These are phyloP conservation scores for Hygrophorus russula DNA, from an alignment of 768 basidiomycete genomes.

Conservation along the genomic window DNA sequence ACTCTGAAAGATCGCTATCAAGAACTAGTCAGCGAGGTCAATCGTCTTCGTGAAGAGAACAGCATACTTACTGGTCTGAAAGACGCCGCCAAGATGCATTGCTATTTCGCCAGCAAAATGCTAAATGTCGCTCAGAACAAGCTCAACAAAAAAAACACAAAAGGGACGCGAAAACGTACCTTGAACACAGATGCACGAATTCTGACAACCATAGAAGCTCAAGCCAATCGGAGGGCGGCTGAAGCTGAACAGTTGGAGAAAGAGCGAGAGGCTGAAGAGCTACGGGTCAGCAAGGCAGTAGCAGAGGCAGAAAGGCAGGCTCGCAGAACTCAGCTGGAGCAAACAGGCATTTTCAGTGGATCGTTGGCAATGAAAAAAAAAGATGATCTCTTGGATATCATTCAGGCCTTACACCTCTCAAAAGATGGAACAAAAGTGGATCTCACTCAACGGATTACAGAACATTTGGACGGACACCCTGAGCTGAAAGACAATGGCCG, in stretches of 20 bases:
- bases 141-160: neutral
- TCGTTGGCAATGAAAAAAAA: slow-evolving; percentile 5
- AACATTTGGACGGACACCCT: slow-evolving; percentile 6
- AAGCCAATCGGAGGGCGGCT: neutral
- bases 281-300: slow-evolving; percentile 1
- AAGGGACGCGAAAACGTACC: neutral
- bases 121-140: neutral
- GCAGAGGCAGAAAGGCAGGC: slow-evolving; percentile 2
- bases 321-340: neutral
- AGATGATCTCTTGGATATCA: slow-evolving; percentile 4
- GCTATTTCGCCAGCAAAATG: neutral
- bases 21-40: too few species aligned
- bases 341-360: slow-evolving; percentile 2
- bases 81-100: neutral
- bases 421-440: slow-evolving; percentile 1
- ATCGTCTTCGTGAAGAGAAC: neutral
- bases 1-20: too few species aligned
- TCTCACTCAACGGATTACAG: slow-evolving; percentile 3
- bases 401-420: slow-evolving; percentile 4
- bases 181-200: neutral
- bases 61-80: neutral
- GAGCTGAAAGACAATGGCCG: slow-evolving; percentile 2
- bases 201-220: neutral
- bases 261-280: slow-evolving; percentile 6
- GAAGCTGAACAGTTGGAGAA: slow-evolving; percentile 1